Evolutionary conservation across 257 asterid species (phyloP), one percentile per base, ranked within the genome.

Genomic region (Solanum dulcamara): DNA sequence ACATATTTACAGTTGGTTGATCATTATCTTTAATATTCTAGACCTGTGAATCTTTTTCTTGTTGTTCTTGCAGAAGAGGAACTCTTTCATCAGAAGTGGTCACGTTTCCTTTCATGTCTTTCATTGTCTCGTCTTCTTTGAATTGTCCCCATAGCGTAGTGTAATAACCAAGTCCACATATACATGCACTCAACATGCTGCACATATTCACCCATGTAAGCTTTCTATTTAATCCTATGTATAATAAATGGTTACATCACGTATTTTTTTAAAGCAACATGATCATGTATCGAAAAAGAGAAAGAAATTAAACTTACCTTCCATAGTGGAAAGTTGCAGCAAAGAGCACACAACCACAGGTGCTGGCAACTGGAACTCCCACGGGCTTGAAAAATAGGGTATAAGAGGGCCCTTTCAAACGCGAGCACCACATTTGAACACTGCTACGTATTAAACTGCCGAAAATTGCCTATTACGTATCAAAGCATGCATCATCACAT

Each of bases 291-390:
- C 17, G 7, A 6, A 64, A 64, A 8, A 3, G 24, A 6, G n/a
- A 8, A 4, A 9, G 37, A 33, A 15, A 20, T 18, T 2, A 57
- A 75, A 24, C 82, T 12, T 44, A 20, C 98, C 98, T 93, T 86
- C 97, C 97, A 55, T 88, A 92, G 74, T 93, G 96, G 44, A 94
- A 94, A 86, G 94, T 91, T 64, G 91, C 93, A 10, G 92, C 89
- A 88, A 94, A 94, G 68, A 94, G 86, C 51, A 92, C 84, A 64
- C 90, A 89, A 3, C 97, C 97, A 44, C 92, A 93, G 28, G 93
- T 90, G 90, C 98, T 91, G 37, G 98, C 98, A 48, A 90, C 91
- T 20, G 92, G 92, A 81, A 93, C 90, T 66, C 98, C 98, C n/a
- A 93, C 89, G 7, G 98, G 98, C 92, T 94, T 94, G 87, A 93